Conservation (phyloP, 148 eudicot genomes). For the Chenopodium berlandieri region DNA sequence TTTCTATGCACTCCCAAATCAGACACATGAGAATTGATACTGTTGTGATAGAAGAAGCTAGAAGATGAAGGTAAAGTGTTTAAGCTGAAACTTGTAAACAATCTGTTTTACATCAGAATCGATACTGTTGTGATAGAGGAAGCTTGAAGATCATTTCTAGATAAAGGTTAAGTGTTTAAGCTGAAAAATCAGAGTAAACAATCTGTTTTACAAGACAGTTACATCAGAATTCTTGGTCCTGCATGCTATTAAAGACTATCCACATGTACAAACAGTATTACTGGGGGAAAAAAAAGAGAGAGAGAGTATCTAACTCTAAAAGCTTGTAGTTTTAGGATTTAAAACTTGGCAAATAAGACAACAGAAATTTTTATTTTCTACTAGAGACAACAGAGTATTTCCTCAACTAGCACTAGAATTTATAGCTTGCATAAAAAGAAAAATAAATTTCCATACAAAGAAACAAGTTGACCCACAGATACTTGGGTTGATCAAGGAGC, state of each 20-base stretch:
- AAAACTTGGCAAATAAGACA: neutral
- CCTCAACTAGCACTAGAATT: too few species aligned
- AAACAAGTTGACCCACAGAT: neutral
- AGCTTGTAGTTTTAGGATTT: neutral
- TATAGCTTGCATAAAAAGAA: slow-evolving; percentile 4
- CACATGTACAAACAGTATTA: neutral
- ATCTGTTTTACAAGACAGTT: neutral
- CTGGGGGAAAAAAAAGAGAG: too few species aligned
- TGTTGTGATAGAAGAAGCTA: neutral
- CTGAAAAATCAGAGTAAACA: neutral
- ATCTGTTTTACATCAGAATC: neutral
- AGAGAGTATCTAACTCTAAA: neutral
- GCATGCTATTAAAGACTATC: neutral
- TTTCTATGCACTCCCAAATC: neutral
- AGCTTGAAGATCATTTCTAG: neutral
- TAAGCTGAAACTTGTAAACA: neutral
- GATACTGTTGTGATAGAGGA: neutral
- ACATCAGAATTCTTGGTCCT: neutral
- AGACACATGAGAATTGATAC: neutral
- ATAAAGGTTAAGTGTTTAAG: neutral
- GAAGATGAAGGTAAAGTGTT: neutral
- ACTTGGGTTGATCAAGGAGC: neutral
- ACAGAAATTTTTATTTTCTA: neutral
- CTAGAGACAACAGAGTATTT: neutral
- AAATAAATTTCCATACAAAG: neutral